Conservation (phyloP, 371 early-diverging fungal genomes). For the Paraphysoderma sedebokerense region DNA sequence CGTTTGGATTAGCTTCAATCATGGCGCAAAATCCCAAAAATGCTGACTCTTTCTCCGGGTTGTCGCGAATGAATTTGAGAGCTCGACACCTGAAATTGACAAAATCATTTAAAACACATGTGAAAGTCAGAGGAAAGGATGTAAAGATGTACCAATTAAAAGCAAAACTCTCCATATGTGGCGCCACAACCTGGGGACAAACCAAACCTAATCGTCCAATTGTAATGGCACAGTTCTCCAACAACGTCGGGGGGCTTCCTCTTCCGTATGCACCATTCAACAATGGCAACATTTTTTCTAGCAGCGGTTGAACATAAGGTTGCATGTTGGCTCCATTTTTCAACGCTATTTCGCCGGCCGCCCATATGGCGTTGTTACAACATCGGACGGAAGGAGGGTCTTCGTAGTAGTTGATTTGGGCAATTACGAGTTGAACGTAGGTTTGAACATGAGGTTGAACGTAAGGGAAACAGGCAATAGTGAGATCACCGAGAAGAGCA, state of each 20-base stretch:
- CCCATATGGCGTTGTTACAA: conserved; percentile 90
- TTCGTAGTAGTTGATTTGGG: conserved; percentile 42
- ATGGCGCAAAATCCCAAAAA: conserved; percentile 80
- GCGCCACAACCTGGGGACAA: conserved; percentile 60
- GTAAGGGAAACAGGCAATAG: conserved; percentile 49
- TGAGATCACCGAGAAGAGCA: conserved; percentile 81
- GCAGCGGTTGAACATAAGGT: conserved; percentile 51
- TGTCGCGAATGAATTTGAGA: conserved; percentile 67
- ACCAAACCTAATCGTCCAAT: conserved; percentile 78
- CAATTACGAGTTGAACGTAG: conserved; percentile 53
- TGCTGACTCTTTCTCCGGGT: conserved; percentile 83
- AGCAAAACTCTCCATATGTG: conserved; percentile 52
- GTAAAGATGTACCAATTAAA: conserved; percentile 39
- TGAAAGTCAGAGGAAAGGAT: conserved; percentile 5
- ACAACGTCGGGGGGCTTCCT: conserved; percentile 41
- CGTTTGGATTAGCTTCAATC: conserved; percentile 71
- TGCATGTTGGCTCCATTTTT: conserved; percentile 33
- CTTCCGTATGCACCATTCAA: conserved; percentile 30
- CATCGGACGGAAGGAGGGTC: conserved; percentile 33
- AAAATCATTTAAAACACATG: conserved; percentile 2
- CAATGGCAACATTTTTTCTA: conserved; percentile 62
- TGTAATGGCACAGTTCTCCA: conserved; percentile 88
- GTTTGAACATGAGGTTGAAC: conserved; percentile 48
- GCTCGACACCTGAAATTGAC: conserved; percentile 33
- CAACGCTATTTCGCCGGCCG: conserved; percentile 51